Evolutionary conservation across 805 yeast species (phyloP).

Genomic region (Kuraishia cidri): DNA sequence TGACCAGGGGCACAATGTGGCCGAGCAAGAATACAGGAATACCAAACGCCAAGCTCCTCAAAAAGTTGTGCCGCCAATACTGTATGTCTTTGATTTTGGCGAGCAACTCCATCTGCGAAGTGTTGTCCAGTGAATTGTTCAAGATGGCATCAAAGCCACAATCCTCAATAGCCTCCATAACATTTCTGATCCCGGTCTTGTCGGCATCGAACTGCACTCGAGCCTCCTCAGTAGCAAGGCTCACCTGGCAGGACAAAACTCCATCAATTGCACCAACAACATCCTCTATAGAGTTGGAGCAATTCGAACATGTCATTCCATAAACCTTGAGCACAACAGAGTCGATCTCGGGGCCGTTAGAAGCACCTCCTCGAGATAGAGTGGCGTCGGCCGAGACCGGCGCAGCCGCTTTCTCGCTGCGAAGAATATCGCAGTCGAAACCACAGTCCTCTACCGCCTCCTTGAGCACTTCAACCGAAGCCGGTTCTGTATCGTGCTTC

Average conservation of each 20-base stretch:
- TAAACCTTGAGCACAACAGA: slow-evolving; percentile 24
- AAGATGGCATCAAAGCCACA: slow-evolving; percentile 45
- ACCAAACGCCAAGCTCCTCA: slow-evolving; percentile 46
- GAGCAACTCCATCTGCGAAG: slow-evolving; percentile 61
- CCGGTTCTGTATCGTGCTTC: slow-evolving; percentile 25
- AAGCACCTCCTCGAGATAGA: slow-evolving; percentile 3
- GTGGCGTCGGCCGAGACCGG: background rate
- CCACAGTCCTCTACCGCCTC: slow-evolving; percentile 67
- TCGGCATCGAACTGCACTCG: slow-evolving; percentile 40
- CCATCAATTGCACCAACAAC: slow-evolving; percentile 38
- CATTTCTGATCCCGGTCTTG: slow-evolving; percentile 51
- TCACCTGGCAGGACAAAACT: slow-evolving; percentile 37
- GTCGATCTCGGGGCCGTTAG: slow-evolving; percentile 2
- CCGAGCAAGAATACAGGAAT: slow-evolving; percentile 48
- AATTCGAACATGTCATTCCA: slow-evolving; percentile 59
- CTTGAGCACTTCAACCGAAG: slow-evolving; percentile 22
- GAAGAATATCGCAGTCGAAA: slow-evolving; percentile 30
- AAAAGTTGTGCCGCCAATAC: slow-evolving; percentile 57
- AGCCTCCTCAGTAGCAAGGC: slow-evolving; percentile 47
- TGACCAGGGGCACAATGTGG: slow-evolving; percentile 35
- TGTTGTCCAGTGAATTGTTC: slow-evolving; percentile 40
- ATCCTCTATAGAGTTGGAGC: slow-evolving; percentile 39
- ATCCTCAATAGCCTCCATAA: slow-evolving; percentile 44
- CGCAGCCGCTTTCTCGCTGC: slow-evolving; percentile 4
- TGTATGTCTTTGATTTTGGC: slow-evolving; percentile 63